Evolutionary conservation across 768 basidiomycete species (phyloP), one percentile per base, ranked within the genome.

Genomic region (Pisolithus microcarpus): DNA sequence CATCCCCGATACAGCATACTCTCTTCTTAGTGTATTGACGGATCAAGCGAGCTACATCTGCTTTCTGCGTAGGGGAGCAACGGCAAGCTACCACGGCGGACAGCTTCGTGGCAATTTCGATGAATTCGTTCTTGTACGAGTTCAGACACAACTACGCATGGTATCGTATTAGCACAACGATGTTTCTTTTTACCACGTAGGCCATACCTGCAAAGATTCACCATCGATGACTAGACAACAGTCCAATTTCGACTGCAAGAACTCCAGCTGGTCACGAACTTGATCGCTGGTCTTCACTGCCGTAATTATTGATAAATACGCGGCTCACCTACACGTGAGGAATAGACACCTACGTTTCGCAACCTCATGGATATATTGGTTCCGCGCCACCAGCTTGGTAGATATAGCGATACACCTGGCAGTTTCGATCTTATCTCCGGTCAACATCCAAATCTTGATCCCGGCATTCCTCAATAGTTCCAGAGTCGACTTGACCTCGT

Each of bases 381-480:
- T 92, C 59, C 96, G 78, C 21, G 91, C 86, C 7, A 98, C 96
- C 46, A 98, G 73, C 65, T 98, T 98, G 7, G 91, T 96, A 36
- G 93, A 96, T 56, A 98, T 92, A 5, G 95, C 94, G 62, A 99
- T 99, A 68, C 93, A 95, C 36, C 94, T 85, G 5, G 96, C 96
- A 3, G 96, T 99, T 74, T 99, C 96, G 46, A 98, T 91, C 73
- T 98, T 99, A 69, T 99, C 96, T 1, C 96, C 95, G 0, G 96
- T 99, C 60, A 98, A 75, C 96, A 98, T 98, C 96, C 96, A 99
- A 52, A 99, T 98, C 77, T 90, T 96, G 69, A 99, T 84, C 4
- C 95, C 95, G 0, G 95, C 96, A 65, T 98, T 98, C 57, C 94
- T 74, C 56, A 99, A 67, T 48, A 98, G 63, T 70, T 98, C 96